phyloP scores from a whole-genome alignment of 176 grass and related monocot genomes.

The Avena atlantica region DNA sequence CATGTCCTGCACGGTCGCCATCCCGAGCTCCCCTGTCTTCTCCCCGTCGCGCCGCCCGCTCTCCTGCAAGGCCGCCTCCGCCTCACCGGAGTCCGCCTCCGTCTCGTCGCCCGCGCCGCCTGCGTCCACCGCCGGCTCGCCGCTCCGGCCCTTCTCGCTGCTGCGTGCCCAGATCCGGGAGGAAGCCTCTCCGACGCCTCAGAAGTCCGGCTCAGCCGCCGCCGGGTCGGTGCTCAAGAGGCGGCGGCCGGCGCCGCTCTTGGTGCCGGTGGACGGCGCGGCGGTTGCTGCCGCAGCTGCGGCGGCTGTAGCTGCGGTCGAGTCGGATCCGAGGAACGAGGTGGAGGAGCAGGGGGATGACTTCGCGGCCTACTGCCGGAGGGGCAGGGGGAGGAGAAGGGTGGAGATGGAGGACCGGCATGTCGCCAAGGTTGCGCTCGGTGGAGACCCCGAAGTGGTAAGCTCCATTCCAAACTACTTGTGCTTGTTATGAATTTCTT shows the following conservation, averaged over 20 bases:
- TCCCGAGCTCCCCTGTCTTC: constrained; percentile 92
- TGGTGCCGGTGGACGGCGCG: constrained; percentile 51
- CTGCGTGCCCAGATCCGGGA: constrained; percentile 55
- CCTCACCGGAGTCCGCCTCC: constrained; percentile 66
- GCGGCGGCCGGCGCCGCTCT: constrained; percentile 74
- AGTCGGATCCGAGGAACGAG: constrained; percentile 66
- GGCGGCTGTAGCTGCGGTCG: constrained; percentile 51
- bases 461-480: neutral
- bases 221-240: constrained; percentile 70
- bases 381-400: constrained; percentile 79
- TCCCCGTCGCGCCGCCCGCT: constrained; percentile 79
- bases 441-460: constrained; percentile 80
- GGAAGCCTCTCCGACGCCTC: constrained; percentile 40
- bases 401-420: constrained; percentile 95
- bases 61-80: constrained; percentile 74
- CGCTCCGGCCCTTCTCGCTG: constrained; percentile 49
- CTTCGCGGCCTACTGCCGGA: constrained; percentile 83
- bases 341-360: constrained; percentile 72
- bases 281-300: constrained; percentile 23
- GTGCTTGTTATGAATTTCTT: neutral
- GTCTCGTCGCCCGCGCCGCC: constrained; percentile 40
- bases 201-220: constrained; percentile 2
- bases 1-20: constrained; percentile 92
- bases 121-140: constrained; percentile 46
- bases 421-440: constrained; percentile 65